phyloP scores from a whole-genome alignment of 148 eudicot genomes.

The Camellia lanceoleosa region DNA sequence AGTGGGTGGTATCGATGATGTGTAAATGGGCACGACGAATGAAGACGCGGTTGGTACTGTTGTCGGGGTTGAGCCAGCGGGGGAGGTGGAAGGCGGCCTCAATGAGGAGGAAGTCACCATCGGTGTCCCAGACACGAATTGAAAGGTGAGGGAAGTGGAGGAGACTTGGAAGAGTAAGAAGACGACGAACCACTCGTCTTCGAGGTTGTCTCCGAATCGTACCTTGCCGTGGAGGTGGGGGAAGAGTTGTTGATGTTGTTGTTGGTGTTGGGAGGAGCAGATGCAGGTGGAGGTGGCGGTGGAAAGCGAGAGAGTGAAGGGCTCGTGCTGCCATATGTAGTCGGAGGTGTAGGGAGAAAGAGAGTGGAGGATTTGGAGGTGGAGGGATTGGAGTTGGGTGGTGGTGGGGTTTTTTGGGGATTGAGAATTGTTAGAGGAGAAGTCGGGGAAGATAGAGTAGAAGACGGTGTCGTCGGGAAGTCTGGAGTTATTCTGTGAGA shows the following conservation, averaged over 20 bases:
- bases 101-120: constrained; percentile 81
- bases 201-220: constrained; percentile 75
- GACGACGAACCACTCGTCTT: constrained; percentile 94
- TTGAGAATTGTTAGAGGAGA: constrained; percentile 27
- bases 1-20: constrained; percentile 33
- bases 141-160: constrained; percentile 47
- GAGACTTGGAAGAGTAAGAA: constrained; percentile 60
- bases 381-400: constrained; percentile 54
- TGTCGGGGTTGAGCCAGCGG: constrained; percentile 68
- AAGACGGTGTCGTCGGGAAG: constrained; percentile 72
- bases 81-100: constrained; percentile 85
- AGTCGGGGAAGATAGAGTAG: constrained; percentile 74
- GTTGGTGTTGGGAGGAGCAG: constrained; percentile 2
- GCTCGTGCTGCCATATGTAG: constrained; percentile 79
- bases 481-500: constrained; percentile 37
- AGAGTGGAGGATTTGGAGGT: constrained; percentile 56
- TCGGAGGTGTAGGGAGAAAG: constrained; percentile 54
- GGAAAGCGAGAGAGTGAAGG: constrained; percentile 60
- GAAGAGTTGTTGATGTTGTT: constrained; percentile 10
- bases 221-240: constrained; percentile 80
- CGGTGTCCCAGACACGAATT: constrained; percentile 58
- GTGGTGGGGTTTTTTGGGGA: constrained; percentile 14
- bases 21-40: constrained; percentile 45
- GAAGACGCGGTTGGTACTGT: constrained; percentile 58
- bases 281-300: neutral